Conservation (phyloP, 148 eudicot genomes). For the Cornus florida region DNA sequence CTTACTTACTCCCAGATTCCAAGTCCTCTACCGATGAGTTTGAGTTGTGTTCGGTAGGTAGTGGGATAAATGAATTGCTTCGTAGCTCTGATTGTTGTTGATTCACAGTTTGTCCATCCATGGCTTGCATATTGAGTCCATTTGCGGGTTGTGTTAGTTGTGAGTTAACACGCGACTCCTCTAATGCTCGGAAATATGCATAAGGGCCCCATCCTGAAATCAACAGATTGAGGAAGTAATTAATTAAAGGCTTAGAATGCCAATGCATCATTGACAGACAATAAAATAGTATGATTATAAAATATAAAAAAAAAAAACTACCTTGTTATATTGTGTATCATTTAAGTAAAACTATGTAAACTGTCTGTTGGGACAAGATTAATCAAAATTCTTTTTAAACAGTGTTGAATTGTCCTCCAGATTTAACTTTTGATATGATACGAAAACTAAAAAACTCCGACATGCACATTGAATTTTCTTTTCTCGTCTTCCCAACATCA, state of each 20-base stretch:
- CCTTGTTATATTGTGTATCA: no score
- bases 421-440: no score
- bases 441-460: no score
- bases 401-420: neutral
- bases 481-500: no score
- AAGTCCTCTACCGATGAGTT: neutral
- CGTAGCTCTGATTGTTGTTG: neutral
- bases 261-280: neutral
- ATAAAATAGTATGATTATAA: no score
- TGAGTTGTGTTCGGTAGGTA: neutral
- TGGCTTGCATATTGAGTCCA: neutral
- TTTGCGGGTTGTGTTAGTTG: neutral
- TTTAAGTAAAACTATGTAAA: no score
- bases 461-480: no score
- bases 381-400: neutral
- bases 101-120: neutral
- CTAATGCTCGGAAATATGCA: constrained; percentile 57
- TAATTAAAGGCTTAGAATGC: neutral
- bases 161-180: constrained; percentile 23
- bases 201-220: constrained; percentile 68
- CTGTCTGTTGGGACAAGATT: neutral
- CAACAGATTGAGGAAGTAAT: neutral
- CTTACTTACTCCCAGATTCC: neutral
- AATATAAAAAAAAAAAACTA: neutral
- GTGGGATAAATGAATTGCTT: neutral